Evolutionary conservation across 768 basidiomycete species (phyloP).

Genomic region (Kwoniella botswanensis): DNA sequence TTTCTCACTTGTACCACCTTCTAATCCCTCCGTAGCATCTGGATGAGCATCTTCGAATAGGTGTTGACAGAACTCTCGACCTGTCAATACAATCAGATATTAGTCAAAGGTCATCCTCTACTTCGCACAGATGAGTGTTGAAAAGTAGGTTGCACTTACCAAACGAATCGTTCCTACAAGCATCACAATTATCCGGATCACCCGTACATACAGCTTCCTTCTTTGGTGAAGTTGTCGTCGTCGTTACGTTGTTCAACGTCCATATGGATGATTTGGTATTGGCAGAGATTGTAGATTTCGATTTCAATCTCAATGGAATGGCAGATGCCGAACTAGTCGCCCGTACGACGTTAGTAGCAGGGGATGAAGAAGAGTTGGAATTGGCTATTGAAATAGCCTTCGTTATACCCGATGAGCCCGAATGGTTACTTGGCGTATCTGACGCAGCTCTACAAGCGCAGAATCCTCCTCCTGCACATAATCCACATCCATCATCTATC

Average conservation of each 20-base stretch:
- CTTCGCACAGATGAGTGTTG: neutral
- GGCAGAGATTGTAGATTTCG: slow-evolving; percentile 8
- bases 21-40: slow-evolving; percentile 1
- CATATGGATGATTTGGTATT: slow-evolving; percentile 34
- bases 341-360: slow-evolving; percentile 1
- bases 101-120: neutral
- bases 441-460: slow-evolving; percentile 40
- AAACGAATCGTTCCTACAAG: slow-evolving; percentile 49
- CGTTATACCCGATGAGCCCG: slow-evolving; percentile 4
- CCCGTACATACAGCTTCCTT: slow-evolving; percentile 48
- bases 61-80: slow-evolving; percentile 50
- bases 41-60: slow-evolving; percentile 32
- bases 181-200: slow-evolving; percentile 53
- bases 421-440: slow-evolving; percentile 10
- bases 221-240: slow-evolving; percentile 7
- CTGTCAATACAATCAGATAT: slow-evolving; percentile 12
- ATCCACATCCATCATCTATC: slow-evolving; percentile 40
- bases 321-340: slow-evolving; percentile 26
- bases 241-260: slow-evolving; percentile 22
- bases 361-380: slow-evolving; percentile 18
- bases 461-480: slow-evolving; percentile 44
- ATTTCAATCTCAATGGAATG: slow-evolving; percentile 32
- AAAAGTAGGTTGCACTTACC: slow-evolving; percentile 27
- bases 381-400: slow-evolving; percentile 21
- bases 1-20: neutral